Conservation (phyloP, 2,329 filamentous ascomycete genomes). For the Oidium heveae region DNA sequence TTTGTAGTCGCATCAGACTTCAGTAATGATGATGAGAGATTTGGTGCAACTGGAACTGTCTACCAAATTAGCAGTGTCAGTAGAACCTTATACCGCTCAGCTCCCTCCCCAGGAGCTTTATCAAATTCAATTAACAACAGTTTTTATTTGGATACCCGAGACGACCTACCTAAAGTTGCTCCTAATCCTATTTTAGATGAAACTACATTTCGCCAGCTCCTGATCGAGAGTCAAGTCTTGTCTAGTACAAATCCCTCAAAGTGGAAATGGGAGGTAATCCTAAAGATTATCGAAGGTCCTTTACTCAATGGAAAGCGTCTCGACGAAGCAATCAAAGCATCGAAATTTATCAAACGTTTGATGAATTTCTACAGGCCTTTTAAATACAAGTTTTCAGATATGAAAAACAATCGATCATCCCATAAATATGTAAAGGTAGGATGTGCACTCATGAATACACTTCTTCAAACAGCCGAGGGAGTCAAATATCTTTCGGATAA, state of each 20-base stretch:
- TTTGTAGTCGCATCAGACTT: slow-evolving; percentile 55
- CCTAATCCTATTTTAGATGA: slow-evolving; percentile 29
- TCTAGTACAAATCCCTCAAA: slow-evolving; percentile 78
- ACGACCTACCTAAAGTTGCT: slow-evolving; percentile 29
- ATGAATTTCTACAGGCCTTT: slow-evolving; percentile 92
- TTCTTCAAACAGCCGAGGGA: slow-evolving; percentile 69
- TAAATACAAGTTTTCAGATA: slow-evolving; percentile 81
- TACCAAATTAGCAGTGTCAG: slow-evolving; percentile 98
- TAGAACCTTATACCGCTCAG: slow-evolving; percentile 65
- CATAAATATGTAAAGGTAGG: slow-evolving; percentile 84
- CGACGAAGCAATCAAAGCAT: slow-evolving; percentile 81
- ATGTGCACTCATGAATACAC: slow-evolving; percentile 63
- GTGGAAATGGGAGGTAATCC: slow-evolving; percentile 92
- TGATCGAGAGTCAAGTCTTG: slow-evolving; percentile 62
- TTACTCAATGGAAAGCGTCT: slow-evolving; percentile 73
- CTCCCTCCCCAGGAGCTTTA: slow-evolving; percentile 16
- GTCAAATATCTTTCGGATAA: slow-evolving; percentile 68
- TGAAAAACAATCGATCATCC: slow-evolving; percentile 73
- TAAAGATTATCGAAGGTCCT: slow-evolving; percentile 78
- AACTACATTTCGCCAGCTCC: slow-evolving; percentile 34
- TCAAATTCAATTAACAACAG: slow-evolving; percentile 14
- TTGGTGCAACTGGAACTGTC: slow-evolving; percentile 67
- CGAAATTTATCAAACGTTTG: slow-evolving; percentile 86
- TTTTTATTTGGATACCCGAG: slow-evolving; percentile 23
- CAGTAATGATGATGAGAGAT: slow-evolving; percentile 44